Percentiles rank a stretch among this genome's conserved stretches.
phyloP scores from a whole-genome alignment of 768 basidiomycete genomes.

The Multifurca ochricompacta region DNA sequence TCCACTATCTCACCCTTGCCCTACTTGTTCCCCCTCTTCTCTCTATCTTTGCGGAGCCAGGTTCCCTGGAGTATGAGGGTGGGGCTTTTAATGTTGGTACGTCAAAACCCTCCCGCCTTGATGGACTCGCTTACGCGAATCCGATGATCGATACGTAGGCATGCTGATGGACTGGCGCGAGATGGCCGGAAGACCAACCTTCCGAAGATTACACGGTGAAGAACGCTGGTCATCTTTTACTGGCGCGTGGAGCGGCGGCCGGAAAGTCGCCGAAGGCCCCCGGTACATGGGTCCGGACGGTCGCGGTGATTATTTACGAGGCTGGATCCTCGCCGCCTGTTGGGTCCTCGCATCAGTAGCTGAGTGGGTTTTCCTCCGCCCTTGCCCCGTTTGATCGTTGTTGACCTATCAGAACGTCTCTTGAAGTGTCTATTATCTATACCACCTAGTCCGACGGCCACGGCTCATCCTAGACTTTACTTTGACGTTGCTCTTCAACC shows the following conservation, averaged over 20 bases:
- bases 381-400: slow-evolving; percentile 7
- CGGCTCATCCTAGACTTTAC: slow-evolving; percentile 94
- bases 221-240: slow-evolving; percentile 59
- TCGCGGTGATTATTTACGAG: slow-evolving; percentile 67
- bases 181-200: slow-evolving; percentile 80
- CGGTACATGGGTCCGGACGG: slow-evolving; percentile 55
- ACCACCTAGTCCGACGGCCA: slow-evolving; percentile 80
- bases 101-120: slow-evolving; percentile 23
- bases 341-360: slow-evolving; percentile 79
- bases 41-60: slow-evolving; percentile 62
- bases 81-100: slow-evolving; percentile 72
- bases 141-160: slow-evolving; percentile 32
- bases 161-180: slow-evolving; percentile 99
- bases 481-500: slow-evolving; percentile 83
- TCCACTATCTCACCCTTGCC: slow-evolving; percentile 89
- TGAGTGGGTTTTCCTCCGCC: slow-evolving; percentile 62
- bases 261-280: slow-evolving; percentile 57
- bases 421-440: slow-evolving; percentile 69
- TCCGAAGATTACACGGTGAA: slow-evolving; percentile 54
- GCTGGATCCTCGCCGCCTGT: slow-evolving; percentile 84
- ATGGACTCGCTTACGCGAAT: neutral
- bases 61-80: slow-evolving; percentile 63
- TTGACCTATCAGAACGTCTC: neutral
- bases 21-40: slow-evolving; percentile 78
- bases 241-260: slow-evolving; percentile 77